Evolutionary conservation across 2,329 filamentous ascomycete species (phyloP).

Genomic region (Claviceps monticola): DNA sequence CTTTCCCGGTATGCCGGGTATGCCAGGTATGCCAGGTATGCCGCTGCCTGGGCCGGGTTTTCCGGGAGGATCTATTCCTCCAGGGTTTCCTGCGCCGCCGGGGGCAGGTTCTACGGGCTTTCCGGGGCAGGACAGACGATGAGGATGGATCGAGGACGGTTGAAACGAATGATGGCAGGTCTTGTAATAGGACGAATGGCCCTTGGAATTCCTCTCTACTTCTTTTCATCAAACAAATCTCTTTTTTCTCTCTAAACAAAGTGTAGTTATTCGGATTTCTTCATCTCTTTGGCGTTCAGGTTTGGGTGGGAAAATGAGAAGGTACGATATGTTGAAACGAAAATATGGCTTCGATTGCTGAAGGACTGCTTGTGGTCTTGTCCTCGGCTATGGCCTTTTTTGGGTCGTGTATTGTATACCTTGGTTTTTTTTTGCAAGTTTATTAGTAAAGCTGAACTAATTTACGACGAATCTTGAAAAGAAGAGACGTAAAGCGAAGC

Average conservation of each 20-base stretch:
- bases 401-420: no score
- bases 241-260: slow-evolving; percentile 7
- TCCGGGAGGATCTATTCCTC: slow-evolving; percentile 21
- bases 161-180: not conserved
- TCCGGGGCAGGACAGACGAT: slow-evolving; percentile 27
- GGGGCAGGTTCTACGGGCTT: slow-evolving; percentile 10
- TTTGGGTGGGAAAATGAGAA: not conserved
- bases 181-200: not conserved
- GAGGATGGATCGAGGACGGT: slow-evolving; percentile 4
- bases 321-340: not conserved
- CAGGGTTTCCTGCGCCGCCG: slow-evolving; percentile 11
- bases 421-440: not conserved
- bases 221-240: not conserved
- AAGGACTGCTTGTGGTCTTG: no score
- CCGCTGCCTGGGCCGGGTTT: slow-evolving; percentile 30
- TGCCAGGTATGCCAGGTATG: slow-evolving; percentile 22
- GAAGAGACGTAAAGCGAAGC: no score
- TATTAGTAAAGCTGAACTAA: no score
- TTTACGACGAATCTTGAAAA: no score
- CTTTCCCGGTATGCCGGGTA: slow-evolving; percentile 13
- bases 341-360: not conserved
- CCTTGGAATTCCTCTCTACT: not conserved
- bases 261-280: slow-evolving; percentile 15
- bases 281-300: slow-evolving; percentile 16
- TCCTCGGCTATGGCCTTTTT: no score